These are phyloP conservation scores for Exsudoporus frostii DNA, from an alignment of 768 basidiomycete genomes.

Conservation along the genomic window DNA sequence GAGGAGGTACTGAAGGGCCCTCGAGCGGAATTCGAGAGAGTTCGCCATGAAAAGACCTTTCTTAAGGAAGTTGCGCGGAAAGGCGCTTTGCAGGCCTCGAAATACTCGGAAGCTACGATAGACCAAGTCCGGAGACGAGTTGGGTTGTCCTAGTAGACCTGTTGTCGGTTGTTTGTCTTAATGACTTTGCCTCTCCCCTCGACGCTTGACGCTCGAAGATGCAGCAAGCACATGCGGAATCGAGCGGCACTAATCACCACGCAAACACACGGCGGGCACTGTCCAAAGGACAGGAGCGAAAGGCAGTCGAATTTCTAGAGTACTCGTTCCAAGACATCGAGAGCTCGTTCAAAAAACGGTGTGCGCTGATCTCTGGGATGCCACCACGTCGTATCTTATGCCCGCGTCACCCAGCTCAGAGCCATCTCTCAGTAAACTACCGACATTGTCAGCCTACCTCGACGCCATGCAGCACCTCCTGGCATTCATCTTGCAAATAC, in stretches of 20 bases:
- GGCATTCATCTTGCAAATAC: constrained; percentile 66
- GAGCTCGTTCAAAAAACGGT: constrained; percentile 77
- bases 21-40: constrained; percentile 61
- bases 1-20: constrained; percentile 64
- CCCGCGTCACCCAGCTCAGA: constrained; percentile 19
- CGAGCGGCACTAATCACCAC: background rate
- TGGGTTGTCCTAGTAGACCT: constrained; percentile 44
- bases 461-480: constrained; percentile 54
- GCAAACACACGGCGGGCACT: constrained; percentile 31
- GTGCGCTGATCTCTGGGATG: constrained; percentile 37
- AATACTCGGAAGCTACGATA: constrained; percentile 62
- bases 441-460: constrained; percentile 60
- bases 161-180: constrained; percentile 21
- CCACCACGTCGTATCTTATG: background rate
- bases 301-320: constrained; percentile 63
- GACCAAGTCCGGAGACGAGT: constrained; percentile 61
- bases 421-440: constrained; percentile 45
- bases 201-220: background rate
- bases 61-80: constrained; percentile 57
- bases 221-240: background rate
- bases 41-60: constrained; percentile 59
- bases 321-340: constrained; percentile 61
- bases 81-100: constrained; percentile 63
- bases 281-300: constrained; percentile 57
- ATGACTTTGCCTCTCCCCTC: background rate